A percentile compares a stretch with the other conserved stretches of the same genome.
These are phyloP conservation scores for Hibiscus tridactylites DNA, from an alignment of 345 rosid species.

Conservation along the genomic window DNA sequence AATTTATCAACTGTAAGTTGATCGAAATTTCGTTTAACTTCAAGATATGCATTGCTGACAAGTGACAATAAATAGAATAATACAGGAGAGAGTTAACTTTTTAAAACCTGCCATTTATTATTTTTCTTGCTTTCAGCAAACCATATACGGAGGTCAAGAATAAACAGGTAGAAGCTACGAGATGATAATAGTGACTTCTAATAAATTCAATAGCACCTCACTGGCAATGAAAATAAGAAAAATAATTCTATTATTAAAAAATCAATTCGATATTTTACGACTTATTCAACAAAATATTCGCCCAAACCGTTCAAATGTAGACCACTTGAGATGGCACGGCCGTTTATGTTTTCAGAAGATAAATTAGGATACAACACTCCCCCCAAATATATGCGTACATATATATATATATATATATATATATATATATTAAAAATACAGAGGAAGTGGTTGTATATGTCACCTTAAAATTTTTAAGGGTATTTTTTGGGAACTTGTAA, in stretches of 20 bases:
- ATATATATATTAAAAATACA: too few relatives aligned
- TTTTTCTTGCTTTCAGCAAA: neutral
- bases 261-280: neutral
- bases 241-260: neutral
- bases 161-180: neutral
- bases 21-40: neutral
- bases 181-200: neutral
- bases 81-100: neutral
- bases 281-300: neutral
- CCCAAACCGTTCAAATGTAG: neutral
- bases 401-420: too few relatives aligned
- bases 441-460: neutral
- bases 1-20: neutral
- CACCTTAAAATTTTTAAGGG: neutral
- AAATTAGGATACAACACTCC: neutral
- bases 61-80: neutral
- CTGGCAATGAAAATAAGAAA: neutral
- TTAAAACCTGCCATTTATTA: neutral
- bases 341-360: neutral
- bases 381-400: neutral
- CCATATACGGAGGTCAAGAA: neutral
- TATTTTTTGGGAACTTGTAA: neutral
- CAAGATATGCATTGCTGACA: slow-evolving; percentile 1
- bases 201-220: neutral
- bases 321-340: neutral